A percentile compares a stretch with the other conserved stretches of the same genome.
phyloP scores from a whole-genome alignment of 2,329 filamentous ascomycete species.

The Sarocladium brachiariae region DNA sequence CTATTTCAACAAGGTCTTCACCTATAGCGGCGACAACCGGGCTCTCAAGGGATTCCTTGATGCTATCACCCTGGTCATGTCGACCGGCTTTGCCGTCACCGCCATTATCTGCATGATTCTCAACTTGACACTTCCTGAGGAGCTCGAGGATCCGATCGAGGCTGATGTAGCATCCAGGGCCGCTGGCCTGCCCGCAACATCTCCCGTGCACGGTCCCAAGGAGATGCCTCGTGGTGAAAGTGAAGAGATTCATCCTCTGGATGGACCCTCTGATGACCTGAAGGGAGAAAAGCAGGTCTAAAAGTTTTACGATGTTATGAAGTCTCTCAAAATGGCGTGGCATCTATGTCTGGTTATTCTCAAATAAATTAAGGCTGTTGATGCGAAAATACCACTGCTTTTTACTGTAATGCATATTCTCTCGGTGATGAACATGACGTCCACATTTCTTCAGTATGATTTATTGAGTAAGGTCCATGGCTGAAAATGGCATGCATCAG shows the following conservation, averaged over 20 bases:
- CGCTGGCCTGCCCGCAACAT: neutral
- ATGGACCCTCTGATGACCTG: conserved; percentile 4
- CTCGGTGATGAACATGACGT: too few species aligned
- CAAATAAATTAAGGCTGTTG: too few species aligned
- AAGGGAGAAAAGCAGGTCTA: conserved; percentile 13
- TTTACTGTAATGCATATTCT: too few species aligned
- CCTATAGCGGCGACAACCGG: conserved; percentile 61
- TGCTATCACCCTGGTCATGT: conserved; percentile 65
- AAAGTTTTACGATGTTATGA: neutral
- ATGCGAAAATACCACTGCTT: too few species aligned
- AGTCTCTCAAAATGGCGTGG: neutral
- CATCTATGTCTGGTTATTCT: too few species aligned
- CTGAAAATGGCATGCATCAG: too few species aligned
- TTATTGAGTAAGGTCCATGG: too few species aligned
- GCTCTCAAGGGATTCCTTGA: conserved; percentile 67
- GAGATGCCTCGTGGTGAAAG: conserved; percentile 3
- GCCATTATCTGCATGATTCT: conserved; percentile 67
- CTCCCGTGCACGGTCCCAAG: neutral
- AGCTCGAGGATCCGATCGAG: conserved; percentile 56
- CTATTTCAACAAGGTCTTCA: conserved; percentile 68
- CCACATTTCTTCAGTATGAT: too few species aligned
- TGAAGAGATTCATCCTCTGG: conserved; percentile 10
- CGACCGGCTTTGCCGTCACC: conserved; percentile 69
- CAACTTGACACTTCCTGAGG: conserved; percentile 66
- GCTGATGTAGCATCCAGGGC: conserved; percentile 10